Evolutionary conservation across 1,284 basidiomycete species (phyloP), one percentile per base, ranked within the genome.

Genomic region (Ganoderma boninense): DNA sequence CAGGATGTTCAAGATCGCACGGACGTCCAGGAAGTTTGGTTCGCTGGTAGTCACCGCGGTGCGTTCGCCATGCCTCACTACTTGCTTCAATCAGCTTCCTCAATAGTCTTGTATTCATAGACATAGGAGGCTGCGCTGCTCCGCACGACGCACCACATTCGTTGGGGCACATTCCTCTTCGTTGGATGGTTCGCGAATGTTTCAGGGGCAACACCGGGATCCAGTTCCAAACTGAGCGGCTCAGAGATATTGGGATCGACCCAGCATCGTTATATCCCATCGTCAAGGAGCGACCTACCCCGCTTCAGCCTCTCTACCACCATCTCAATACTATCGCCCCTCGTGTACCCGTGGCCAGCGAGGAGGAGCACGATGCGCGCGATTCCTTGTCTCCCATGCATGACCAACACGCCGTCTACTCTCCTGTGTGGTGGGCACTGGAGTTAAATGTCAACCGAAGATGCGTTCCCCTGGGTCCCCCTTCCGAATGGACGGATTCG

Each of bases 101-200:
- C 7, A n/a, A 4, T 26, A 11, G 2, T 3, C n/a, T 52, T 10
- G n/a, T 26, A 3, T 63, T 2, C 7, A 20, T 46, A 87, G 87
- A 90, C 69, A 80, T 88, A 52, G 87, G 86, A 20, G 88, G 88
- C 32, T 86, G 89, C 14, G 85, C 86, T 1, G 89, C 89, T 0
- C 78, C 79, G 32, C 89, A 90, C 76, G 82, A 82, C 46, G 86
- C 84, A 2, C 82, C 81, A 2, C 81, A 89, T 73, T 86, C 84
- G 43, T 84, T 90, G 14, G 87, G 89, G 4, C 85, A 87, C 64
- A 90, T 91, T 67, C 82, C 89, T 26, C 82, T 91, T 11, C 85
- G 89, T 1, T 91, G 90, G 89, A 91, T 92, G 89, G 83, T 91
- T 59, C 85, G 89, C 56, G 82, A 91, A 76, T 86, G 85, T 74